phyloP scores from a whole-genome alignment of 2,329 filamentous ascomycete species.

The Lecanicillium sp. region DNA sequence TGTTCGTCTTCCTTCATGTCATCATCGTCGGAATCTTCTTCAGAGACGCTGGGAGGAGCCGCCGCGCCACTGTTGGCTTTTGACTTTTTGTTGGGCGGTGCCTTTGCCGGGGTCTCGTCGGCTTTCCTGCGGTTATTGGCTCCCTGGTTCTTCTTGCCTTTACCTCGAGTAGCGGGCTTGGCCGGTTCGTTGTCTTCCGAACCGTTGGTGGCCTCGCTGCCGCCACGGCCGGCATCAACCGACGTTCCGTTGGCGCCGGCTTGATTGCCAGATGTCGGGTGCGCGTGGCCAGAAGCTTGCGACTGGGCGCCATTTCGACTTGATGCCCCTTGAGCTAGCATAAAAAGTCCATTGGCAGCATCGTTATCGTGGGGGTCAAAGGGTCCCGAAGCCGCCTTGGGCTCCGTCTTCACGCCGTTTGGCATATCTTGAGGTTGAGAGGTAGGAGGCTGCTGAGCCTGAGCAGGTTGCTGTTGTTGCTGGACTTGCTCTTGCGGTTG shows the following conservation, averaged over 20 bases:
- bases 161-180: constrained; percentile 57
- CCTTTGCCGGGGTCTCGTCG: constrained; percentile 56
- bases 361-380: constrained; percentile 91
- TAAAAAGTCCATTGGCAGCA: constrained; percentile 86
- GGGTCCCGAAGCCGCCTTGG: constrained; percentile 49
- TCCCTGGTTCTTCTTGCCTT: constrained; percentile 57
- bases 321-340: constrained; percentile 80
- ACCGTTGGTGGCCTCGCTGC: constrained; percentile 60
- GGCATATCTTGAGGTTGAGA: constrained; percentile 48
- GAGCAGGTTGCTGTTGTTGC: not conserved
- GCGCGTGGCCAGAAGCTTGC: constrained; percentile 40
- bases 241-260: constrained; percentile 37
- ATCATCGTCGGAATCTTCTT: constrained; percentile 45
- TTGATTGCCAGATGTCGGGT: constrained; percentile 30
- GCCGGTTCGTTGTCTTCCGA: constrained; percentile 66
- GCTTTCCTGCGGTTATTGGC: constrained; percentile 70
- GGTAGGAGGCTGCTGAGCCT: constrained; percentile 20
- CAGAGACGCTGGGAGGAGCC: constrained; percentile 12
- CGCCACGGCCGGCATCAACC: constrained; percentile 40
- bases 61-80: constrained; percentile 35
- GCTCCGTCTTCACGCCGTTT: constrained; percentile 39
- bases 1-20: constrained; percentile 49
- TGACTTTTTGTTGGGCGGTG: constrained; percentile 58
- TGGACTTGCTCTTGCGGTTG: not conserved
- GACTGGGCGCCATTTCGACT: constrained; percentile 48